Base-by-base conservation (phyloP, 2,329 filamentous ascomycete species). In the Microcera coccophila region DNA sequence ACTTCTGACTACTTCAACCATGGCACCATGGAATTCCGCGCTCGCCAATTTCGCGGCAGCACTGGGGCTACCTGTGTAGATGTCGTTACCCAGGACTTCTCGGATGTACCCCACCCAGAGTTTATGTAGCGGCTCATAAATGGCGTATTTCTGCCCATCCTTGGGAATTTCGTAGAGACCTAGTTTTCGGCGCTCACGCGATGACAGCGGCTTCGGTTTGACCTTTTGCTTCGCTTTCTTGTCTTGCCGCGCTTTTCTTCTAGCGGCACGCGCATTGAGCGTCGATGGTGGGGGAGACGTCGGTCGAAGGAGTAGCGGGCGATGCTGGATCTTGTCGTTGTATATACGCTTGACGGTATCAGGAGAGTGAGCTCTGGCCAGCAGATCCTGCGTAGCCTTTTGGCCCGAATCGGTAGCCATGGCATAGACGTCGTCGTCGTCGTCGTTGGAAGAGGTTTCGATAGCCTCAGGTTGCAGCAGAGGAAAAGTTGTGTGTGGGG, bases 1-100 rank as follows among this genome's bases (percentile, higher is more conserved):
- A 63, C 90, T 93, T 55, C 90, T 71, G 42, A 91, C 85, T 17
- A 97, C 88, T 67, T 90, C 82, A 16, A 96, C 64, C 54, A 82
- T 72, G 14, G 91, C 90, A 2, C 93, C 93, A 63, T 97, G 90
- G 58, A 90, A 91, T 66, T 98, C 93, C 2, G 90, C 91, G 44
- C 84, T 88, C 34, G 80, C 82, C 24, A 98, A 70, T 64, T 93
- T 86, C 4, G 85, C 85, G 4, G 84, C 86, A 3, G 83, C 76
- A 5, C 66, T 54, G 3, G 78, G 69, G 0, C 78, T 79, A 15
- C 84, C 73, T 1, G 71, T 69, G 48, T 73, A 73, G 3, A 81
- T 62, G 47, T 79, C 76, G 42, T 79, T 60, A 4, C 84, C 85
- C 1, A 97, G 67, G 0, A 96, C 71, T 54, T 96, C 90, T 41